A percentile compares a stretch with the other conserved stretches of the same genome.
phyloP scores from a whole-genome alignment of 768 basidiomycete species.

The Mycena capillaripes region DNA sequence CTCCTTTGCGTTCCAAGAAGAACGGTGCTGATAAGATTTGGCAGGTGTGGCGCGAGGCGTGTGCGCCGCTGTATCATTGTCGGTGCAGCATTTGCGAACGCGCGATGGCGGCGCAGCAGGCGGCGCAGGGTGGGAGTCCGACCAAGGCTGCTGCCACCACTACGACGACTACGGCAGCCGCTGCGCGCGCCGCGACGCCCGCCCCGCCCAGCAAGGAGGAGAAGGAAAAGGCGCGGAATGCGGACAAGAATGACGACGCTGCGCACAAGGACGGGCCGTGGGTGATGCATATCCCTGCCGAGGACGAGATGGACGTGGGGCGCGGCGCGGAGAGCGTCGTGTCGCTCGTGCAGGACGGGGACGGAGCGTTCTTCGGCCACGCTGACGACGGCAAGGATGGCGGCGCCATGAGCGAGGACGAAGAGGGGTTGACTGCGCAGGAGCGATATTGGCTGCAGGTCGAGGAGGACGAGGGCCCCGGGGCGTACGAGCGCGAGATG shows the following conservation, averaged over 20 bases:
- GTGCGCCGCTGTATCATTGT: conserved; percentile 24
- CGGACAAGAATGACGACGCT: background rate
- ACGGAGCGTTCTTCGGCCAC: background rate
- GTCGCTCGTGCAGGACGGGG: conserved; percentile 8
- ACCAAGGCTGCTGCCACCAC: background rate
- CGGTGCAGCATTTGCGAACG: conserved; percentile 22
- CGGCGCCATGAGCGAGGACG: conserved; percentile 16
- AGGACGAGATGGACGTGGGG: conserved; percentile 19
- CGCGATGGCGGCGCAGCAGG: conserved; percentile 20
- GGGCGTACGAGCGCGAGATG: conserved; percentile 32
- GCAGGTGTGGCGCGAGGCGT: conserved; percentile 22
- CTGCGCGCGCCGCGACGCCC: background rate
- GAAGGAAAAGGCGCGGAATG: conserved; percentile 36
- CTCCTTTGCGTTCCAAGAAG: too few species aligned
- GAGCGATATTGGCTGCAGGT: conserved; percentile 50
- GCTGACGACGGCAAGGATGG: background rate
- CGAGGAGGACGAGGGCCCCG: conserved; percentile 51
- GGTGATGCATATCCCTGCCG: conserved; percentile 27
- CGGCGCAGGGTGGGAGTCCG: background rate
- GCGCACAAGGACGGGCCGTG: conserved; percentile 17
- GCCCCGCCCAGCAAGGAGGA: conserved; percentile 45
- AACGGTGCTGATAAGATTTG: background rate
- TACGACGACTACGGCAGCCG: background rate
- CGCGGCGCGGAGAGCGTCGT: conserved; percentile 30
- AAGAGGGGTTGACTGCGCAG: conserved; percentile 25